These are phyloP conservation scores for Periconia macrospinosa DNA, from an alignment of 2,329 filamentous ascomycete genomes.

Conservation along the genomic window DNA sequence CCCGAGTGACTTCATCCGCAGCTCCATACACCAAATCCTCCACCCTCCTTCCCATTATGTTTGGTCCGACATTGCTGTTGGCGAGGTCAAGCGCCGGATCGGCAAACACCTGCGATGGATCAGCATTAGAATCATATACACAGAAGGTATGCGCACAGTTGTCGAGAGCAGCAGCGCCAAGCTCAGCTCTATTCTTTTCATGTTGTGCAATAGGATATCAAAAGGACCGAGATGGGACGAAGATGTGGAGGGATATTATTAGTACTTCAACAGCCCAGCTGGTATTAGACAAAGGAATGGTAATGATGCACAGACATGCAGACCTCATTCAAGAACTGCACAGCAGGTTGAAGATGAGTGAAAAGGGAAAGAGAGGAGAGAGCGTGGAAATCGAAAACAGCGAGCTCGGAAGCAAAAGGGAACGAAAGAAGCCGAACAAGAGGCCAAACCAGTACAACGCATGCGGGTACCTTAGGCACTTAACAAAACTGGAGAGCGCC, in stretches of 20 bases:
- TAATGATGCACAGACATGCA: slow-evolving; percentile 36
- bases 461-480: slow-evolving; percentile 30
- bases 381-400: slow-evolving; percentile 15
- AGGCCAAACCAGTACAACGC: slow-evolving; percentile 36
- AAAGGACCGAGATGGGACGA: slow-evolving; percentile 3
- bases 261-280: slow-evolving; percentile 42
- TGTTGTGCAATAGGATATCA: slow-evolving; percentile 12
- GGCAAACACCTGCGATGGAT: slow-evolving; percentile 24
- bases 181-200: slow-evolving; percentile 33
- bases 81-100: slow-evolving; percentile 29
- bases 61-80: slow-evolving; percentile 21
- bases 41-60: slow-evolving; percentile 25
- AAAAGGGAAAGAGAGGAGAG: slow-evolving; percentile 14
- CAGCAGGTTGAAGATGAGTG: slow-evolving; percentile 37
- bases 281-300: slow-evolving; percentile 24
- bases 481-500: slow-evolving; percentile 19
- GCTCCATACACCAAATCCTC: slow-evolving; percentile 27
- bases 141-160: slow-evolving; percentile 24
- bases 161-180: slow-evolving; percentile 31
- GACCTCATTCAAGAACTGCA: slow-evolving; percentile 38
- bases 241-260: slow-evolving; percentile 17
- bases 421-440: slow-evolving; percentile 31
- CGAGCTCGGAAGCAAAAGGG: slow-evolving; percentile 24
- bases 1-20: slow-evolving; percentile 16
- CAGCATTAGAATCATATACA: slow-evolving; percentile 10